Evolutionary conservation across 2,329 filamentous ascomycete species (phyloP).

Genomic region (Dothistroma pini): DNA sequence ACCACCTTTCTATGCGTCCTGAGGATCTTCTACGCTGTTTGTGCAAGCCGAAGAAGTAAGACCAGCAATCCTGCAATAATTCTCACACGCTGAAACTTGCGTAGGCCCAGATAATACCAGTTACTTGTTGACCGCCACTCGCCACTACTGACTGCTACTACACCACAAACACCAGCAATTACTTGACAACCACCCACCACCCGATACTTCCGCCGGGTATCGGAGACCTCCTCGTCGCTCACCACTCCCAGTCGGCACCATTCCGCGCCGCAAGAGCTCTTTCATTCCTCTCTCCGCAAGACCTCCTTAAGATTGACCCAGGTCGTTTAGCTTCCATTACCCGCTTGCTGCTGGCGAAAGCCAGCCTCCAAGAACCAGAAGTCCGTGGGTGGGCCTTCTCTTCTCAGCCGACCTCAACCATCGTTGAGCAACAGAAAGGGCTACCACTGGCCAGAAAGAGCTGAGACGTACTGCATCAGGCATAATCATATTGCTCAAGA

Average conservation of each 20-base stretch:
- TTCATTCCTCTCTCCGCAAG: conserved; percentile 77
- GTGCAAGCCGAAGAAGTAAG: conserved; percentile 90
- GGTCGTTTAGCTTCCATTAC: conserved; percentile 52
- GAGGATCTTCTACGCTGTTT: conserved; percentile 89
- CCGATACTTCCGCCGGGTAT: conserved; percentile 82
- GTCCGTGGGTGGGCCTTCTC: conserved; percentile 81
- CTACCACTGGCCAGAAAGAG: conserved; percentile 58
- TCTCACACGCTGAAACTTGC: conserved; percentile 12
- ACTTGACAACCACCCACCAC: conserved; percentile 60
- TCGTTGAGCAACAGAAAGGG: conserved; percentile 98
- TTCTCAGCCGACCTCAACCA: conserved; percentile 83
- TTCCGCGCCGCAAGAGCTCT: conserved; percentile 80
- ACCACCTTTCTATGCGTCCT: conserved; percentile 70
- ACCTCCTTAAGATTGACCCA: conserved; percentile 82
- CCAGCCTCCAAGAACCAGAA: conserved; percentile 64
- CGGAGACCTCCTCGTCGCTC: conserved; percentile 71
- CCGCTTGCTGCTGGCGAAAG: conserved; percentile 75
- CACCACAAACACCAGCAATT: conserved; percentile 30
- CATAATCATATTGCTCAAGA: conserved; percentile 2
- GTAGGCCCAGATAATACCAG: conserved; percentile 66
- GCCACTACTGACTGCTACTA: conserved; percentile 39
- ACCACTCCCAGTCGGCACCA: conserved; percentile 64
- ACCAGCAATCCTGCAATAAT: conserved; percentile 8
- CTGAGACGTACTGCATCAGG: not conserved
- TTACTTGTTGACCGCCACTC: conserved; percentile 37